Conservation (phyloP, 768 basidiomycete species). For the Mycena belliarum region DNA sequence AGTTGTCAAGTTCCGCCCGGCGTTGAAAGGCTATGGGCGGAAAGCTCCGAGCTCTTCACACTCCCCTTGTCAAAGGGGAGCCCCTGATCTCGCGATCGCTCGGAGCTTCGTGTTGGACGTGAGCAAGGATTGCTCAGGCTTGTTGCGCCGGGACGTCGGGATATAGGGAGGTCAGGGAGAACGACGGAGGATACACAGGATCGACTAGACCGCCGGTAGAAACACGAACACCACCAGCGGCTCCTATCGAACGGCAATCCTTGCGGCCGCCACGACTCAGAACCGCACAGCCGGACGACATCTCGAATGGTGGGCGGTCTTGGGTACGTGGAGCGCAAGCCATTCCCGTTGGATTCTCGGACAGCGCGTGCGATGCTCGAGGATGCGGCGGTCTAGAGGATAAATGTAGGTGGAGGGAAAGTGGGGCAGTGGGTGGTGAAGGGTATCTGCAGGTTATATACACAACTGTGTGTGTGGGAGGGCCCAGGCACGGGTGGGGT, state of each 20-base stretch:
- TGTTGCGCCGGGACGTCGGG: too few species aligned
- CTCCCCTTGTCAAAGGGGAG: too few species aligned
- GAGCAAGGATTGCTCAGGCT: too few species aligned
- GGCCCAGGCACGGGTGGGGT: too few species aligned
- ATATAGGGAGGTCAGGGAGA: too few species aligned
- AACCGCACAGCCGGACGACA: slow-evolving; percentile 25
- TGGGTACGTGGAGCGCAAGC: slow-evolving; percentile 28
- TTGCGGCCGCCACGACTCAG: slow-evolving; percentile 43
- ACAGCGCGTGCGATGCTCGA: neutral
- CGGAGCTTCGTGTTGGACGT: too few species aligned
- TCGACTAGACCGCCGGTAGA: neutral
- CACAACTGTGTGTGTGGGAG: too few species aligned
- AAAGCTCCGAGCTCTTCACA: too few species aligned
- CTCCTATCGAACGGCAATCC: slow-evolving; percentile 34
- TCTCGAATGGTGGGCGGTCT: neutral
- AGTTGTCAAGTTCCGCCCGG: too few species aligned
- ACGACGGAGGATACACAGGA: neutral
- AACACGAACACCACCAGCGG: neutral
- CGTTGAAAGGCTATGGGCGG: too few species aligned
- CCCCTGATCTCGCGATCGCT: too few species aligned
- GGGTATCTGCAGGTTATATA: too few species aligned
- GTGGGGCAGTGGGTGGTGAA: neutral
- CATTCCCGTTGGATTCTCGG: slow-evolving; percentile 22
- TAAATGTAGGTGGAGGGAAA: neutral
- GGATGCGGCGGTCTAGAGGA: neutral